phyloP scores from a whole-genome alignment of 352 stramenopile genomes.

The Globisporangium polare region DNA sequence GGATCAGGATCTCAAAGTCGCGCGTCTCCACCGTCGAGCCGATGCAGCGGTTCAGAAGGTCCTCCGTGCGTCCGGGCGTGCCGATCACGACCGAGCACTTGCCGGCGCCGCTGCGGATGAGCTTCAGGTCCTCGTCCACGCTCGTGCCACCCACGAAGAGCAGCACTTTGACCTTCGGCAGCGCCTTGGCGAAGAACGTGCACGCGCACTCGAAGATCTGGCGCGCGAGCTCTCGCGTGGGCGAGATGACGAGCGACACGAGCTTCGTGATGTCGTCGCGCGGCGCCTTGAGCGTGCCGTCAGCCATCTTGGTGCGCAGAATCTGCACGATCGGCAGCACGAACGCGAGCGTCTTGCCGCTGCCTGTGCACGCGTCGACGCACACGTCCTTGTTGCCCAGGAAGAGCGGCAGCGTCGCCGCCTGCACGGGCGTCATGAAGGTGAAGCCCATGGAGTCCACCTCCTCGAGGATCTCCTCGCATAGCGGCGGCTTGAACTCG shows the following conservation, averaged over 20 bases:
- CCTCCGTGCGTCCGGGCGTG: constrained; percentile 82
- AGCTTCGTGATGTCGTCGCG: constrained; percentile 66
- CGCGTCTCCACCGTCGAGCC: constrained; percentile 78
- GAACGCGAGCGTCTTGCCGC: constrained; percentile 95
- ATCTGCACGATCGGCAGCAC: constrained; percentile 93
- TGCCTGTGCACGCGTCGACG: constrained; percentile 94
- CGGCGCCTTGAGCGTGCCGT: constrained; percentile 54
- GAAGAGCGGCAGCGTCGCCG: constrained; percentile 90
- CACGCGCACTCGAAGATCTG: constrained; percentile 79
- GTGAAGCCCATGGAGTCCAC: constrained; percentile 81
- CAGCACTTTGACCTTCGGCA: constrained; percentile 68
- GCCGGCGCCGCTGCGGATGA: constrained; percentile 50
- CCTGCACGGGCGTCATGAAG: constrained; percentile 91
- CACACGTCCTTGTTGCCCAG: constrained; percentile 93
- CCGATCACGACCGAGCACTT: constrained; percentile 77
- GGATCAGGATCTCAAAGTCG: constrained; percentile 96
- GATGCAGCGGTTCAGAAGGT: constrained; percentile 84
- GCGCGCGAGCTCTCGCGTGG: constrained; percentile 85
- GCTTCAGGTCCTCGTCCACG: constrained; percentile 80
- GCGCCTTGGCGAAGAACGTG: constrained; percentile 56
- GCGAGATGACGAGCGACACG: constrained; percentile 82
- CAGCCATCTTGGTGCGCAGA: constrained; percentile 60
- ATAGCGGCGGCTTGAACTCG: constrained; percentile 79
- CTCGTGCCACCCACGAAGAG: constrained; percentile 90
- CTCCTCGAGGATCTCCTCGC: constrained; percentile 63